These are phyloP conservation scores for Sambucus nigra DNA, from an alignment of 129 eudicot genomes.

Conservation along the genomic window DNA sequence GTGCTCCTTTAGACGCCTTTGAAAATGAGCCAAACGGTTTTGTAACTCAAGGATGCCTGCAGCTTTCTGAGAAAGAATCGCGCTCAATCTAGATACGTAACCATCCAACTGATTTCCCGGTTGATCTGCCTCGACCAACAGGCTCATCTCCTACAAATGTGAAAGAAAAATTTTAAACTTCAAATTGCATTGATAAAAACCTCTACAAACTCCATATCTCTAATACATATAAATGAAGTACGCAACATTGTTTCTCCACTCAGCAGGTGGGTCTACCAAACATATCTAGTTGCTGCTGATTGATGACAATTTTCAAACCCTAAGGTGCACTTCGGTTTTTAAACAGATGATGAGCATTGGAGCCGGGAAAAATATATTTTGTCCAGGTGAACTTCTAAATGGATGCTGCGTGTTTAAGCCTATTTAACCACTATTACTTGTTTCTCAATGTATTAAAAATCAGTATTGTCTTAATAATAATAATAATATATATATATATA, in stretches of 20 bases:
- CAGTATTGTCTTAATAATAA: too few relatives aligned
- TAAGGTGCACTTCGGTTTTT: too few relatives aligned
- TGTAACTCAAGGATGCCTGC: conserved; percentile 75
- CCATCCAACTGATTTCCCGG: conserved; percentile 91
- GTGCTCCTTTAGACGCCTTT: conserved; percentile 84
- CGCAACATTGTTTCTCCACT: neutral
- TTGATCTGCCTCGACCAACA: conserved; percentile 88
- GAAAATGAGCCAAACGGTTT: conserved; percentile 81
- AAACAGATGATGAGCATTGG: too few relatives aligned
- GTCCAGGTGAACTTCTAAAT: too few relatives aligned
- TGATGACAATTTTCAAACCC: too few relatives aligned
- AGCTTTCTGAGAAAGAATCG: conserved; percentile 84
- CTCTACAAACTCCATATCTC: neutral
- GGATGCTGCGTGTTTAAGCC: too few relatives aligned
- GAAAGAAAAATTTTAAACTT: neutral
- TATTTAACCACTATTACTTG: too few relatives aligned
- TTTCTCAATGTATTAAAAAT: too few relatives aligned
- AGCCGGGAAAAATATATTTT: too few relatives aligned
- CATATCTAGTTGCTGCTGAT: too few relatives aligned
- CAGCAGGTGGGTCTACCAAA: neutral
- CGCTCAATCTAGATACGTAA: conserved; percentile 61
- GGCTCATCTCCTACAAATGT: conserved; percentile 77
- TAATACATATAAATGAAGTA: neutral
- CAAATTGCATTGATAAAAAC: neutral
- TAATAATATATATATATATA: too few relatives aligned